Base-by-base conservation (phyloP, 2,329 filamentous ascomycete genomes). In the Hypoxylon sp. region DNA sequence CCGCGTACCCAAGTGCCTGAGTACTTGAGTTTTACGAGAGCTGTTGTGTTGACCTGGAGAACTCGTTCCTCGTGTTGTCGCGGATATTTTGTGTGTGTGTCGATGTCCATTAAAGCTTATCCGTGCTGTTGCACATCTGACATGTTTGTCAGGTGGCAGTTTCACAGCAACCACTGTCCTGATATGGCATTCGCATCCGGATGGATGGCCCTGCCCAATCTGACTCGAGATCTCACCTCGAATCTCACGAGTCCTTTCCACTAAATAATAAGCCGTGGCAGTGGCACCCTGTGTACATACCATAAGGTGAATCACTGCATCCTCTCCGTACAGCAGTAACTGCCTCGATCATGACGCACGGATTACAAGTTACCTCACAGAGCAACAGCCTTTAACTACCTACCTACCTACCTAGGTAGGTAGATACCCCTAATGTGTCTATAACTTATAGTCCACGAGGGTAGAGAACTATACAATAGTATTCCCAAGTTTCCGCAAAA, bases 221-320 rank as follows among this genome's bases (percentile, higher is more conserved):
- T 39, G 24, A 32, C 27, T 32, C 46, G 10, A 50, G 46, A 50
- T 50, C 2, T 6, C 10, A 13, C 17, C n/a, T 31, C n/a, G 11
- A 10, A 15, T n/a, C 21, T 44, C 4, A 48, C 10, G 54, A 57
- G 42, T 27, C 15, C 54, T 11, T 32, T 35, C 42, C 42, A 31
- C 11, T 6, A 19, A 7, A 37, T 27, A 21, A 11, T 24, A 21
- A 13, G 19, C 54, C 7, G 54, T 37, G 29, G 19, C 13, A 57
- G 46, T 39, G 6, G 3, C 39, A 46, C 42, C 29, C 42, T 10
- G 35, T 42, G 54, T 48, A 44, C 24, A 39, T 56, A 47, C 6
- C 42, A 56, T 39, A 29, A 8, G 19, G 39, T 47, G 54, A 48
- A 47, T 37, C 54, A 57, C 48, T 35, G 54, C 13, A 24, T 48